A percentile compares a stretch with the other conserved stretches of the same genome.
phyloP scores from a whole-genome alignment of 805 yeast genomes.

The Hagleromyces aurorensis region DNA sequence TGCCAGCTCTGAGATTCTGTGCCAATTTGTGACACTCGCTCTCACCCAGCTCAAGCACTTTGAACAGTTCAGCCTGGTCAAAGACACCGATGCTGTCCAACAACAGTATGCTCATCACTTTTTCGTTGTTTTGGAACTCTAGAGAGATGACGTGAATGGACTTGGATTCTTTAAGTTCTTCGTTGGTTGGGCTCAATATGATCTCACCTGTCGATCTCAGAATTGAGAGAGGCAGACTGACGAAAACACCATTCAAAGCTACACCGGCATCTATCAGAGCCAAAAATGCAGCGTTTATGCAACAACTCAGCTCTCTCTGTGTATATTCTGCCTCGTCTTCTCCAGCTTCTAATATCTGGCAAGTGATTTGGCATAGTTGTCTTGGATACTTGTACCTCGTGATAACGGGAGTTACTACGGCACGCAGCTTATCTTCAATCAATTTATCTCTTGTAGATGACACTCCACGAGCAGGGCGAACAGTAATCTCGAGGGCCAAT shows the following conservation, averaged over 20 bases:
- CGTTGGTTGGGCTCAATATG: constrained; percentile 39
- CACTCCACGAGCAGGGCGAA: constrained; percentile 72
- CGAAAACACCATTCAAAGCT: constrained; percentile 55
- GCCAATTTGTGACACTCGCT: constrained; percentile 39
- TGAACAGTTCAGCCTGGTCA: constrained; percentile 44
- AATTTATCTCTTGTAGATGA: constrained; percentile 68
- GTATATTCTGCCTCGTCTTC: constrained; percentile 26
- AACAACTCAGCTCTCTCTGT: constrained; percentile 52
- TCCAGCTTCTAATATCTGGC: constrained; percentile 50
- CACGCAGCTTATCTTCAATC: constrained; percentile 61
- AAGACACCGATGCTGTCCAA: constrained; percentile 71
- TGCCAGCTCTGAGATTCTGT: constrained; percentile 37
- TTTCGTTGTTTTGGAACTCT: constrained; percentile 40
- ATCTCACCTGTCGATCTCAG: constrained; percentile 25
- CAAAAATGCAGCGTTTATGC: constrained; percentile 62
- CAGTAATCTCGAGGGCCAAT: constrained; percentile 68
- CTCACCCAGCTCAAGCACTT: constrained; percentile 46
- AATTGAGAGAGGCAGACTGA: constrained; percentile 45
- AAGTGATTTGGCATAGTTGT: constrained; percentile 61
- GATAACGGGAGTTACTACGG: constrained; percentile 53
- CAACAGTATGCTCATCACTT: constrained; percentile 49
- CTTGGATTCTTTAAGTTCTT: constrained; percentile 35
- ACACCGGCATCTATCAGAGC: constrained; percentile 80
- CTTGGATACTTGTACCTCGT: constrained; percentile 66
- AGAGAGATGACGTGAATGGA: constrained; percentile 66